Percentiles rank a stretch among this genome's conserved stretches.
These are phyloP conservation scores for Globisporangium middletonii DNA, from an alignment of 352 stramenopile species.

Conservation along the genomic window DNA sequence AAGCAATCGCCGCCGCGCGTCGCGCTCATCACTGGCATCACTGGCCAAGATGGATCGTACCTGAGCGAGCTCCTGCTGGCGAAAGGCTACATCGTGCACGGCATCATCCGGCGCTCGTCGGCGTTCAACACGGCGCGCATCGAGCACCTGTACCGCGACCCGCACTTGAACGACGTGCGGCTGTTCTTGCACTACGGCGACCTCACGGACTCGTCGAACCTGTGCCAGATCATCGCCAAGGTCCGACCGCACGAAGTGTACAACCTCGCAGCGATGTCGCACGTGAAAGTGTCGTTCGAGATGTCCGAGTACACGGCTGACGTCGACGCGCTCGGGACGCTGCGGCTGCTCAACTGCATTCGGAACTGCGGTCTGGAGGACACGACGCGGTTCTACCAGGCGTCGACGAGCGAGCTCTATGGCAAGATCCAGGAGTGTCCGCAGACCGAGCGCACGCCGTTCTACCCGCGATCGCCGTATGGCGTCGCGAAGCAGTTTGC, in stretches of 20 bases:
- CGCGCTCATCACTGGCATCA: slow-evolving; percentile 97
- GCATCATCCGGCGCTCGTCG: slow-evolving; percentile 96
- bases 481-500: slow-evolving; percentile 98
- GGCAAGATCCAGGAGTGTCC: slow-evolving; percentile 96
- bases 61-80: slow-evolving; percentile 94
- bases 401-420: slow-evolving; percentile 98
- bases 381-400: slow-evolving; percentile 91
- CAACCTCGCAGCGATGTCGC: slow-evolving; percentile 98
- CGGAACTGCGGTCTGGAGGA: slow-evolving; percentile 85
- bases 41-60: slow-evolving; percentile 98
- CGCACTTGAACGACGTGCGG: slow-evolving; percentile 90
- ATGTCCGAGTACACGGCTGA: slow-evolving; percentile 99
- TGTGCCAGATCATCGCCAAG: slow-evolving; percentile 94
- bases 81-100: slow-evolving; percentile 96
- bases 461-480: slow-evolving; percentile 98
- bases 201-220: slow-evolving; percentile 96
- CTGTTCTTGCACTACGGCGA: slow-evolving; percentile 99
- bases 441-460: slow-evolving; percentile 96
- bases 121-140: slow-evolving; percentile 99
- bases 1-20: slow-evolving; percentile 24
- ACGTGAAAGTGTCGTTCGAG: slow-evolving; percentile 99
- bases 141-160: slow-evolving; percentile 96
- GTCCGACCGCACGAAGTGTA: slow-evolving; percentile 98
- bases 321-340: slow-evolving; percentile 93
- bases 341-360: slow-evolving; percentile 97